Evolutionary conservation across 208 protist species (phyloP).

Genomic region (Herpetomonas tarakana): DNA sequence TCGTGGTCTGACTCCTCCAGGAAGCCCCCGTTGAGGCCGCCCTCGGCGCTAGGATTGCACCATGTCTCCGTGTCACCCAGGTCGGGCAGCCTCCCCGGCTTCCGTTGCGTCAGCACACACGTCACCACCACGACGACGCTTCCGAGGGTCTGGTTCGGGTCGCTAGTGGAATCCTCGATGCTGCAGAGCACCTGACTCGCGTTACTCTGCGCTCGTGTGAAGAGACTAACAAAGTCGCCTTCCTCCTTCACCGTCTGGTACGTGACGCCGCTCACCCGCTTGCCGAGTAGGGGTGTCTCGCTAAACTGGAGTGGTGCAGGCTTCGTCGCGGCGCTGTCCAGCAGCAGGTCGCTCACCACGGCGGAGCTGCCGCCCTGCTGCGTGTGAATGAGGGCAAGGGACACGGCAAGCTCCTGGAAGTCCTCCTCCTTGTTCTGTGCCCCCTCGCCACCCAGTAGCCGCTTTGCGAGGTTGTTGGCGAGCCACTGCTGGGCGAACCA

Average conservation of each 20-base stretch:
- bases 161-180: constrained; percentile 16
- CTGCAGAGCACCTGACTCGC: constrained; percentile 14
- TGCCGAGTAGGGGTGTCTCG: constrained; percentile 18
- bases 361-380: not conserved
- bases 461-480: constrained; percentile 8
- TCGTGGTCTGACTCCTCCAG: constrained; percentile 12
- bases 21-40: not conserved
- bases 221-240: constrained; percentile 17
- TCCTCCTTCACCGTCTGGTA: constrained; percentile 19
- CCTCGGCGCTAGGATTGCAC: constrained; percentile 3
- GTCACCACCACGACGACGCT: constrained; percentile 31
- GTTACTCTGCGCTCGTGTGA: constrained; percentile 29
- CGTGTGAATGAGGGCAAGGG: constrained; percentile 3
- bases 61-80: not conserved
- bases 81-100: constrained; percentile 17
- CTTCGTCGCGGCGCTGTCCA: constrained; percentile 4
- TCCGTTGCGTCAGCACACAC: constrained; percentile 29
- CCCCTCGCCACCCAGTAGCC: not conserved
- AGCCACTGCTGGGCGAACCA: constrained; percentile 34
- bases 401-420: not conserved
- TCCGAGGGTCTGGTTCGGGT: constrained; percentile 1
- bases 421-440: constrained; percentile 10
- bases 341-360: constrained; percentile 39
- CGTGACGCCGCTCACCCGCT: constrained; percentile 23
- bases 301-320: constrained; percentile 17